These are phyloP conservation scores for Populus hybrid DNA, from an alignment of 441 rosid genomes.

Conservation along the genomic window DNA sequence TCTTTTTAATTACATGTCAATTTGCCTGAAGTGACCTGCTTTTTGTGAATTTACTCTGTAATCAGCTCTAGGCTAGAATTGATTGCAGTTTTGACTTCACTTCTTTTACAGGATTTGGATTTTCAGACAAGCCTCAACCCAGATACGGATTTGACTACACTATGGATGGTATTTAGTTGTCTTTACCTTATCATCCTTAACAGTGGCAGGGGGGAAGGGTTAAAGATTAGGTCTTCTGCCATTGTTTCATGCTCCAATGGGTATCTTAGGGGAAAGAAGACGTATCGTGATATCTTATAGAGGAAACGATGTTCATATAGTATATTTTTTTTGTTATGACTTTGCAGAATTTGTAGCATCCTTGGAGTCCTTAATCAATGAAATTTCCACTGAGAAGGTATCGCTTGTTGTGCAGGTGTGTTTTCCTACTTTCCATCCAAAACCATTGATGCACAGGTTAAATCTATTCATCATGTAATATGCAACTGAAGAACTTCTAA, in stretches of 20 bases:
- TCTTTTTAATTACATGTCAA: neutral
- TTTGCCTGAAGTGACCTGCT: too few relatives aligned
- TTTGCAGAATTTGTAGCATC: constrained; percentile 72
- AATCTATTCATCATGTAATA: neutral
- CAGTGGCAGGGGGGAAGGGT: neutral
- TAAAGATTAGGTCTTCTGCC: neutral
- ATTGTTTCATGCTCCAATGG: neutral
- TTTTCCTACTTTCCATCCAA: constrained; percentile 5
- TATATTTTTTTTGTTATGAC: neutral
- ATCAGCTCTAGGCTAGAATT: too few relatives aligned
- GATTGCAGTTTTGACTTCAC: neutral
- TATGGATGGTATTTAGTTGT: constrained; percentile 51
- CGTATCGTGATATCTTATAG: neutral
- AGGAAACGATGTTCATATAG: neutral
- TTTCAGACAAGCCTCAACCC: constrained; percentile 94
- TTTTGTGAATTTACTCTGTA: too few relatives aligned
- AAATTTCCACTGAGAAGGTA: constrained; percentile 44
- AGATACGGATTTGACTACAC: constrained; percentile 87
- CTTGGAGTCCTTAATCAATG: constrained; percentile 65
- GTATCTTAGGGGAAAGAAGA: neutral
- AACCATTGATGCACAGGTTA: neutral
- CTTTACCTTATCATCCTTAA: constrained; percentile 6
- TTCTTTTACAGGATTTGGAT: constrained; percentile 66
- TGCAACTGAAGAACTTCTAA: constrained; percentile 6
- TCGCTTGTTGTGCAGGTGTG: constrained; percentile 84